Conservation (phyloP, 2,329 filamentous ascomycete species). For the Aspergillus intermedius region DNA sequence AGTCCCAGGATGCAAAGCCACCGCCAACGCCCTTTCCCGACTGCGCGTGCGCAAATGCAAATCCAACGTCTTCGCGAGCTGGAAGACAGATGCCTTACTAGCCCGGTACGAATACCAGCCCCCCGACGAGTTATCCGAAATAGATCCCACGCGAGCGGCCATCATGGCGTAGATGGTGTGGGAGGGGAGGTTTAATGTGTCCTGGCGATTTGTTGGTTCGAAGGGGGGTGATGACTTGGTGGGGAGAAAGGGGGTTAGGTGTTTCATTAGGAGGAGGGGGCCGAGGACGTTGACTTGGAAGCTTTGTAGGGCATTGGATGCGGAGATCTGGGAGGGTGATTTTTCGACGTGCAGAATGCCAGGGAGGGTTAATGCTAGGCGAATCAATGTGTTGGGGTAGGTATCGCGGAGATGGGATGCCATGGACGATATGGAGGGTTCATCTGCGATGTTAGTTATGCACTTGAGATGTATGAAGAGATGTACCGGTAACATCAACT, state of each 20-base stretch:
- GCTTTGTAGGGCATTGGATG: slow-evolving; percentile 57
- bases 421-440: slow-evolving; percentile 52
- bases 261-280: slow-evolving; percentile 68
- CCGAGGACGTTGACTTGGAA: slow-evolving; percentile 68
- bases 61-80: slow-evolving; percentile 65
- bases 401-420: slow-evolving; percentile 49
- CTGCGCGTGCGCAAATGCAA: slow-evolving; percentile 54
- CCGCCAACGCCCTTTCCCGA: slow-evolving; percentile 57
- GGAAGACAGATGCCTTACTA: slow-evolving; percentile 68
- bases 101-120: slow-evolving; percentile 80
- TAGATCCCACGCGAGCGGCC: slow-evolving; percentile 71
- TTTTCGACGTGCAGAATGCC: slow-evolving; percentile 70
- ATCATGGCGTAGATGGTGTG: slow-evolving; percentile 65
- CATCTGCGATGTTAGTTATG: slow-evolving; percentile 41
- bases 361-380: slow-evolving; percentile 62
- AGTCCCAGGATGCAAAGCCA: slow-evolving; percentile 73
- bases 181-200: slow-evolving; percentile 36
- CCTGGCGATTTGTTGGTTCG: slow-evolving; percentile 5
- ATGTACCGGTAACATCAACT: slow-evolving; percentile 52
- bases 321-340: slow-evolving; percentile 58
- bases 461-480: neutral
- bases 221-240: slow-evolving; percentile 44
- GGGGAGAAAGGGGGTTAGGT: slow-evolving; percentile 65
- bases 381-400: slow-evolving; percentile 56
- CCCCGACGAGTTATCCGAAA: slow-evolving; percentile 63